A percentile compares a stretch with the other conserved stretches of the same genome.
These are phyloP conservation scores for Aureobasidium subglaciale DNA, from an alignment of 2,329 filamentous ascomycete species.

Conservation along the genomic window DNA sequence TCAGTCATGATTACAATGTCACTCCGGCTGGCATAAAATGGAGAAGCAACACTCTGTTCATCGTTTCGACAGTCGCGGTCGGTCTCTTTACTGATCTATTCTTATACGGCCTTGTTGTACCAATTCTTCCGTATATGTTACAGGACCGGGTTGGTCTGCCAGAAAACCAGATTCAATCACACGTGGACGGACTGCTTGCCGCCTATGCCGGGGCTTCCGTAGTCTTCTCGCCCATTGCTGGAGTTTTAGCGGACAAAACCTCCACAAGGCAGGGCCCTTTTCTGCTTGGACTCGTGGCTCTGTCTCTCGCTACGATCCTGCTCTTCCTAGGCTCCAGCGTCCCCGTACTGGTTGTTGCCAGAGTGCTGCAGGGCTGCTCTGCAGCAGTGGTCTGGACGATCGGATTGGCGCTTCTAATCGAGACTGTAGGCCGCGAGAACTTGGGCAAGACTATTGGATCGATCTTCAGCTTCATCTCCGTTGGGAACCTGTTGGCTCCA, in stretches of 20 bases:
- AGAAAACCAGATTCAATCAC: slow-evolving; percentile 42
- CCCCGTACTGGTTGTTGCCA: slow-evolving; percentile 43
- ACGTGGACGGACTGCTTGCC: slow-evolving; percentile 48
- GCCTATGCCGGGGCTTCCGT: slow-evolving; percentile 49
- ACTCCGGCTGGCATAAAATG: slow-evolving; percentile 38
- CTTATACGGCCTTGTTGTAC: slow-evolving; percentile 53
- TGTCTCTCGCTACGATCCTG: slow-evolving; percentile 49
- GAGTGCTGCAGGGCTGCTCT: slow-evolving; percentile 51
- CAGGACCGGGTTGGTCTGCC: slow-evolving; percentile 44
- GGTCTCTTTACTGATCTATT: slow-evolving; percentile 54
- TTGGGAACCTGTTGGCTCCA: slow-evolving; percentile 51
- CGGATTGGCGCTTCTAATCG: slow-evolving; percentile 51
- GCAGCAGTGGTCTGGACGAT: slow-evolving; percentile 55
- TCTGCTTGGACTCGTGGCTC: slow-evolving; percentile 46
- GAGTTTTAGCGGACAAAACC: slow-evolving; percentile 49
- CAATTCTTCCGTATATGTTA: slow-evolving; percentile 53
- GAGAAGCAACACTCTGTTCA: slow-evolving; percentile 55
- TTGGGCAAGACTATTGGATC: slow-evolving; percentile 56
- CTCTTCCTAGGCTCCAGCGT: slow-evolving; percentile 46
- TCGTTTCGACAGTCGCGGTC: slow-evolving; percentile 49
- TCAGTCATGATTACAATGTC: slow-evolving; percentile 28
- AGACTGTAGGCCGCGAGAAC: slow-evolving; percentile 50
- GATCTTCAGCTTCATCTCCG: slow-evolving; percentile 53
- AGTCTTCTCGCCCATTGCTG: slow-evolving; percentile 45
- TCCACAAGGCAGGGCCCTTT: slow-evolving; percentile 51